Evolutionary conservation across 2,329 filamentous ascomycete species (phyloP).

Genomic region (Calonectria hawksworthii): DNA sequence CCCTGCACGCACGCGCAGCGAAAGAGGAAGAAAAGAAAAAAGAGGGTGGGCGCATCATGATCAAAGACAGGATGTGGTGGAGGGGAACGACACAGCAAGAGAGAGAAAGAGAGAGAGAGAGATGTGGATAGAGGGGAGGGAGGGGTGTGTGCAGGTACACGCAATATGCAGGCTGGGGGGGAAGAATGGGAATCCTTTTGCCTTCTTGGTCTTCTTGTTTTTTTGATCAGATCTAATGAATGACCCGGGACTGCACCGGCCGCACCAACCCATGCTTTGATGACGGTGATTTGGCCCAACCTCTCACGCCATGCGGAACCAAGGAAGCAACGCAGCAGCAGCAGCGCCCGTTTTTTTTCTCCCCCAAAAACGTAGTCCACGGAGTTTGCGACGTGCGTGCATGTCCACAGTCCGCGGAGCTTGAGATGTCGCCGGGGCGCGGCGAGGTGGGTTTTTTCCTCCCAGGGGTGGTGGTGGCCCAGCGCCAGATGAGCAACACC

Average conservation of each 20-base stretch:
- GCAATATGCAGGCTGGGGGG: background rate
- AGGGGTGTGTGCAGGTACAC: background rate
- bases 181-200: background rate
- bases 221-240: background rate
- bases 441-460: slow-evolving; percentile 1
- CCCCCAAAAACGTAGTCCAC: background rate
- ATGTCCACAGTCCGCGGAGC: slow-evolving; percentile 20
- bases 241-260: background rate
- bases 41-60: background rate
- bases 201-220: background rate
- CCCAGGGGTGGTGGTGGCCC: background rate
- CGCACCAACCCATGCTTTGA: background rate
- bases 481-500: background rate
- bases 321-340: background rate
- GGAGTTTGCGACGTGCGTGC: slow-evolving; percentile 10
- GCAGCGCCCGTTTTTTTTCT: background rate
- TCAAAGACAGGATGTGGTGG: background rate
- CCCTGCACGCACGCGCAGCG: slow-evolving; percentile 1
- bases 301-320: slow-evolving; percentile 20
- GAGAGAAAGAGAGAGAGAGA: background rate
- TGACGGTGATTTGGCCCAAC: slow-evolving; percentile 8
- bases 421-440: background rate
- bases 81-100: background rate
- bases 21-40: background rate
- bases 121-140: background rate